phyloP scores from a whole-genome alignment of 495 filamentous ascomycete genomes.

The Aspergillus coremiiformis region DNA sequence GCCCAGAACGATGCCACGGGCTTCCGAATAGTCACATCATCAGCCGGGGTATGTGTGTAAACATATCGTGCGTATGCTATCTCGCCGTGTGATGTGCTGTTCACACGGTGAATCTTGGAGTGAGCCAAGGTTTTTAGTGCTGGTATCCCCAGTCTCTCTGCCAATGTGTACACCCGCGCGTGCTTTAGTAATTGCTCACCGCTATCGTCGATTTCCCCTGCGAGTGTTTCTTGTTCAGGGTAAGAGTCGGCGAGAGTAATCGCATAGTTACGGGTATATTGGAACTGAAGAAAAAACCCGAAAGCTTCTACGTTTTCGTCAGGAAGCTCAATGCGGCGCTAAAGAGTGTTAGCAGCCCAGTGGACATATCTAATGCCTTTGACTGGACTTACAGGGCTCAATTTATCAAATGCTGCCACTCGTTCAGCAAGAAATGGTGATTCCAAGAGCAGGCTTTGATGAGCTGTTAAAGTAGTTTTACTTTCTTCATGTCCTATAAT shows the following conservation, averaged over 20 bases:
- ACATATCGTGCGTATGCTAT: constrained; percentile 86
- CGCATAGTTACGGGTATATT: constrained; percentile 90
- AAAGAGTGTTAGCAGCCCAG: constrained; percentile 9
- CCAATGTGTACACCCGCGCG: constrained; percentile 81
- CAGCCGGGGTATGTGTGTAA: constrained; percentile 63
- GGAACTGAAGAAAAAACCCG: constrained; percentile 81
- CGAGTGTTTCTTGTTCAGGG: constrained; percentile 45
- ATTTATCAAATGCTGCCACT: constrained; percentile 48
- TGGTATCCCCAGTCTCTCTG: constrained; percentile 67
- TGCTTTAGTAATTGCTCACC: constrained; percentile 77
- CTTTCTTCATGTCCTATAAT: constrained; percentile 57
- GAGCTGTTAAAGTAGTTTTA: constrained; percentile 61
- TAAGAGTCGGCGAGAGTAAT: constrained; percentile 51
- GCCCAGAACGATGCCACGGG: constrained; percentile 93
- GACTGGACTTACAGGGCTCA: constrained; percentile 21
- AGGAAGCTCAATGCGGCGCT: constrained; percentile 60
- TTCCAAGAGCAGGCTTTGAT: constrained; percentile 65
- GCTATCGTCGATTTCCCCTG: constrained; percentile 58
- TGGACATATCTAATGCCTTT: not conserved
- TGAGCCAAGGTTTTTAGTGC: constrained; percentile 71
- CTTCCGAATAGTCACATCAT: constrained; percentile 66
- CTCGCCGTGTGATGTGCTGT: constrained; percentile 77
- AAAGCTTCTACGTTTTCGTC: constrained; percentile 73
- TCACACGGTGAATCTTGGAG: constrained; percentile 82
- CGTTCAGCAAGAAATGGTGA: constrained; percentile 67